Conservation (phyloP, 257 asterid species). For the Datura wrightii region DNA sequence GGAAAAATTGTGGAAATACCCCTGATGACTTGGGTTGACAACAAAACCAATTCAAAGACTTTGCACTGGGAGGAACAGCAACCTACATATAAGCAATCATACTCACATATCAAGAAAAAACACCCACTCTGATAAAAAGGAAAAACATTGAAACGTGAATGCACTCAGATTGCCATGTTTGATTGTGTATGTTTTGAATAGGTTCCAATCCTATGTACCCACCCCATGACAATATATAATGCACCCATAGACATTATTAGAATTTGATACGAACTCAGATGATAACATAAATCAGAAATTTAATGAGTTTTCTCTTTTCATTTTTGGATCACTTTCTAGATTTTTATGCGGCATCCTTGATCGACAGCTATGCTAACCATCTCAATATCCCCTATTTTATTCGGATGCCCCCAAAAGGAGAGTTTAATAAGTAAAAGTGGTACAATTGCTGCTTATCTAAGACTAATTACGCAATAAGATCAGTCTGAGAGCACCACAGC, state of each 20-base stretch:
- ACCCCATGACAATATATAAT: neutral
- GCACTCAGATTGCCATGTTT: neutral
- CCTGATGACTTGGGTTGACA: constrained; percentile 75
- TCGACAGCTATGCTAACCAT: neutral
- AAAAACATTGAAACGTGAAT: neutral
- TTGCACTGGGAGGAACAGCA: constrained; percentile 96
- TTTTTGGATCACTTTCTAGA: neutral
- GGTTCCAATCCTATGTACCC: neutral
- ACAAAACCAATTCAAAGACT: constrained; percentile 87
- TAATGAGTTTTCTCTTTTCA: neutral
- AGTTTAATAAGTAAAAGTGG: constrained; percentile 5
- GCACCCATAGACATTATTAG: neutral
- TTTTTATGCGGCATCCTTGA: neutral
- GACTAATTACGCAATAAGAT: neutral
- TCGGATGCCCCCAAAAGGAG: neutral
- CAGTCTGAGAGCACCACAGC: neutral
- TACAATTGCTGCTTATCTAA: neutral
- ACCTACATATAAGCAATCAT: constrained; percentile 52
- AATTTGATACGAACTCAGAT: neutral
- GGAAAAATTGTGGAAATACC: constrained; percentile 73
- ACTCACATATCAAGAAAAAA: neutral
- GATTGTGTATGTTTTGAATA: neutral
- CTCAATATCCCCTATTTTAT: neutral
- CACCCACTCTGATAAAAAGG: neutral
- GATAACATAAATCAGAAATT: constrained; percentile 19